Conservation (phyloP, 225 moss, liverwort and hornwort species). For the Polytrichum formosum region DNA sequence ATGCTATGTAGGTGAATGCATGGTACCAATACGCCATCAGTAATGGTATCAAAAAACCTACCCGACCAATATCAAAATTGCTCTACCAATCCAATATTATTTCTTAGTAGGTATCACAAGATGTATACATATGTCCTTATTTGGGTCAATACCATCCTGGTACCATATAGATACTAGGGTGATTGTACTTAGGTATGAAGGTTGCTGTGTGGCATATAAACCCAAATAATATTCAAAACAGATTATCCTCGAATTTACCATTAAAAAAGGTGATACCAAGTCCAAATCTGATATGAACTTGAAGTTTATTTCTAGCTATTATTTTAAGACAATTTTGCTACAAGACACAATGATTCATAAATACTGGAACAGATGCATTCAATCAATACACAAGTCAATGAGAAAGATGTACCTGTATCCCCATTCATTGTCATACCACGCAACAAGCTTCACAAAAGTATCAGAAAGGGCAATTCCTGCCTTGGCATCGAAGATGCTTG, state of each 20-base stretch:
- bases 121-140: no score
- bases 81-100: background rate
- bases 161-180: no score
- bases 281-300: background rate
- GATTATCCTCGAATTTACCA: no score
- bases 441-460: conserved; percentile 52
- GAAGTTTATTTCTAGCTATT: background rate
- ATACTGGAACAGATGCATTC: background rate
- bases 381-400: background rate
- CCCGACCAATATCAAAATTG: no score
- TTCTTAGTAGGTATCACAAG: no score
- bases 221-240: no score
- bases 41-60: background rate
- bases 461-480: conserved; percentile 68
- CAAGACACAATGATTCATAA: background rate
- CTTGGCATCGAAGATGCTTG: conserved; percentile 67
- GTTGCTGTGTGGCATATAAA: no score
- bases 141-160: no score
- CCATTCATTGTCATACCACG: conserved; percentile 81
- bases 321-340: background rate
- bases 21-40: background rate
- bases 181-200: no score
- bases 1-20: background rate
- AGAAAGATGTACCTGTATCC: conserved; percentile 51
- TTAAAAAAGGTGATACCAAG: background rate